A percentile compares a stretch with the other conserved stretches of the same genome.
Evolutionary conservation across 495 filamentous ascomycete species (phyloP).

Genomic region (Chaetomidium leptoderma): DNA sequence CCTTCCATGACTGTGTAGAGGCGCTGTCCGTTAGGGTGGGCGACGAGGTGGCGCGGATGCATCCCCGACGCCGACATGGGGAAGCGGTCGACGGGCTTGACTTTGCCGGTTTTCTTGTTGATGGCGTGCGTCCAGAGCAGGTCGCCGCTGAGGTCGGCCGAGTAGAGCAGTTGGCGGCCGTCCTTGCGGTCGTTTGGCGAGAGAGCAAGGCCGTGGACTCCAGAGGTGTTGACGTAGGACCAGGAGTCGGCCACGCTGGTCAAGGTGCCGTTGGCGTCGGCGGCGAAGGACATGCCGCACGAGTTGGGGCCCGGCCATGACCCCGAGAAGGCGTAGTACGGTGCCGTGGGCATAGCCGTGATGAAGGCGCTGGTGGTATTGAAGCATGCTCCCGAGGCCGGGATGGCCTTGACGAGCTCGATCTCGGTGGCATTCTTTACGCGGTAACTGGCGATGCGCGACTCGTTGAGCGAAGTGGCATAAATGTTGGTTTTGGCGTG

Average conservation of each 20-base stretch:
- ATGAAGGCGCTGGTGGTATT: slow-evolving; percentile 31
- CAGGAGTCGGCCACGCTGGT: slow-evolving; percentile 25
- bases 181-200: slow-evolving; percentile 2
- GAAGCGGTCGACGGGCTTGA: slow-evolving; percentile 11
- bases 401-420: slow-evolving; percentile 61
- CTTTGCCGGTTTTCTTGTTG: slow-evolving; percentile 19
- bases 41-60: slow-evolving; percentile 8
- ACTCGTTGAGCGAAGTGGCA: slow-evolving; percentile 24
- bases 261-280: slow-evolving; percentile 29
- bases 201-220: slow-evolving; percentile 36
- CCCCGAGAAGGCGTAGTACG: slow-evolving; percentile 34
- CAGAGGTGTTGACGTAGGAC: slow-evolving; percentile 27
- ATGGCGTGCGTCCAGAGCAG: slow-evolving; percentile 36
- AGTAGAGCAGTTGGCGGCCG: slow-evolving; percentile 25
- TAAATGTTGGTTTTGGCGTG: slow-evolving; percentile 37
- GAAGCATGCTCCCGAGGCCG: slow-evolving; percentile 53
- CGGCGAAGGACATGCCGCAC: slow-evolving; percentile 35
- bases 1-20: neutral
- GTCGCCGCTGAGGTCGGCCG: slow-evolving; percentile 34
- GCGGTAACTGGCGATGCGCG: slow-evolving; percentile 41
- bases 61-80: slow-evolving; percentile 17
- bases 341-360: slow-evolving; percentile 18
- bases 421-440: slow-evolving; percentile 48
- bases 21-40: neutral
- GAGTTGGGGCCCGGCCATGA: slow-evolving; percentile 29